Evolutionary conservation across 345 rosid species (phyloP), one percentile per base, ranked within the genome.

Genomic region (Eucalyptus urophylla): DNA sequence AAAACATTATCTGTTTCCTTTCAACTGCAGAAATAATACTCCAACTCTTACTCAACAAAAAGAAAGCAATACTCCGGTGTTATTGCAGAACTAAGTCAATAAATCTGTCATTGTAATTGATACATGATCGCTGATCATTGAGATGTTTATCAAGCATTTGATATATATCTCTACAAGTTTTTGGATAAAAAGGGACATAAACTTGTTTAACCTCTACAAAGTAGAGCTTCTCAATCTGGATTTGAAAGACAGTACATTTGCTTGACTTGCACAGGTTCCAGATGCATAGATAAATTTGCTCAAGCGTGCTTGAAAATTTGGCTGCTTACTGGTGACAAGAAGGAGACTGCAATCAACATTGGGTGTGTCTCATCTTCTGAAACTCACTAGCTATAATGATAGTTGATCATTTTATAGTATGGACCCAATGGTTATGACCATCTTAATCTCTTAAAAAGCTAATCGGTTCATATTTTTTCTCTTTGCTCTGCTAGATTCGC

Each of bases 271-370:
- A 33, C 53, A 96, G 99, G 99, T 97, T 60, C 95, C 98, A 16
- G 94, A 80, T 97, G 99, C 93, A 96, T 96, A 45, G 98, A 97
- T 91, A 96, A 95, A 89, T 96, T 97, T 67, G 95, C 97, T n/a
- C 99, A 94, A 92, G 99, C 95, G 49, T 96, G 97, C 89, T 87
- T 97, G 60, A 94, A 95, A 91, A 93, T 97, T 87, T 97, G 99
- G 99, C 94, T 97, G 90, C 92, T 97, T 80, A 96, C 96, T 1
- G 99, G 98, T 29, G 98, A 97, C 90, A 95, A 96, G 92, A 91
- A 90, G 94, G 99, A 97, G 91, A 97, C 99, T 49, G 98, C 99
- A 86, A 94, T 95, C 89, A 97, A 95, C 89, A 94, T 95, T 15
- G 99, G 99, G 98, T 95, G 89, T 50, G 92, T 89, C 88, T 86